Evolutionary conservation across 2,329 filamentous ascomycete species (phyloP).

Genomic region (Aspergillus fumigatus): DNA sequence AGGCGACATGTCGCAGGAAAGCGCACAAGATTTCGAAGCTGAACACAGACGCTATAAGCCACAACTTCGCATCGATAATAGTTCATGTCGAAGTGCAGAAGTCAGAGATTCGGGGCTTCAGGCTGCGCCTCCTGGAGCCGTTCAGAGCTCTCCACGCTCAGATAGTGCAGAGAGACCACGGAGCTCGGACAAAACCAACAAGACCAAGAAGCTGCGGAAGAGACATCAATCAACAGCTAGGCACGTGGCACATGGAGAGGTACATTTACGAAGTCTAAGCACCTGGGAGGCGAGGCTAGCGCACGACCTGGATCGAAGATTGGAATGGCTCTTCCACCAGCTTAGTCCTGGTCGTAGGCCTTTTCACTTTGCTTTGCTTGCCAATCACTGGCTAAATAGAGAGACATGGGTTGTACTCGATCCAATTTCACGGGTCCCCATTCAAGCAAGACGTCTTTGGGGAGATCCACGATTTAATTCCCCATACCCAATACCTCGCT

Average conservation of each 20-base stretch:
- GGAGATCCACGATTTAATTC: slow-evolving; percentile 36
- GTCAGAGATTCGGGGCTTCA: neutral
- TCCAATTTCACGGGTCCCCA: slow-evolving; percentile 33
- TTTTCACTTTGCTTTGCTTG: slow-evolving; percentile 36
- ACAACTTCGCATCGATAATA: neutral
- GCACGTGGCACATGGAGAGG: neutral
- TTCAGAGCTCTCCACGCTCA: neutral
- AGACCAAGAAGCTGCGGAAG: neutral
- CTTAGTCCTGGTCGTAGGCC: slow-evolving; percentile 36
- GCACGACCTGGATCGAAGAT: slow-evolving; percentile 31
- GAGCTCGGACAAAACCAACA: neutral
- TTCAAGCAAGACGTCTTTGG: slow-evolving; percentile 24
- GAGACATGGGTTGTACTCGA: slow-evolving; percentile 38
- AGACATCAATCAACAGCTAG: neutral
- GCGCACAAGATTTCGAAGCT: neutral
- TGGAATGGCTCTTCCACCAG: slow-evolving; percentile 37
- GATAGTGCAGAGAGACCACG: neutral
- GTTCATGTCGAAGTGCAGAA: neutral
- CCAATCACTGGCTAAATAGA: slow-evolving; percentile 41
- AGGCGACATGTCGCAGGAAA: no score
- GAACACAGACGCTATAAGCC: neutral
- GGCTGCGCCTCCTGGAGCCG: neutral
- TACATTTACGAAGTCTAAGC: slow-evolving; percentile 16
- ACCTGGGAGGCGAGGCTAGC: slow-evolving; percentile 36
- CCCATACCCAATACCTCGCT: slow-evolving; percentile 21